Evolutionary conservation across 164 flowering plant genomes (phyloP).

Genomic region (Santalum album): DNA sequence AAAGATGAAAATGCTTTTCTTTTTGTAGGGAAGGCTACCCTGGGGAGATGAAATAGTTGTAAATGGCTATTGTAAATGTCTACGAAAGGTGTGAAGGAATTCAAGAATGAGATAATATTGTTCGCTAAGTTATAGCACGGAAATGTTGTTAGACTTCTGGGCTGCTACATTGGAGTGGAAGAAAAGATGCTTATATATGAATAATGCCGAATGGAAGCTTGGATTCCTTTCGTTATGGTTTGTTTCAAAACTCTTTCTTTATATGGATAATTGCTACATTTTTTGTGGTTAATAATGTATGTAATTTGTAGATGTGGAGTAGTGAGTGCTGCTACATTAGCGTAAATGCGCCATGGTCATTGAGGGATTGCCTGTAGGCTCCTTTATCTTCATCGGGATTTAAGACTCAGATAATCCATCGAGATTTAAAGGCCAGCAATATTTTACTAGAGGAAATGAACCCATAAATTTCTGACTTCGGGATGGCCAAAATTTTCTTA

Average conservation of each 20-base stretch:
- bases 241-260: slow-evolving; percentile 3
- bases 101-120: slow-evolving; percentile 55
- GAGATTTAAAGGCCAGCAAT: slow-evolving; percentile 75
- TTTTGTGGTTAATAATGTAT: too few relatives aligned
- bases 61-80: slow-evolving; percentile 64
- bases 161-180: slow-evolving; percentile 57
- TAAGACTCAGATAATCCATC: slow-evolving; percentile 69
- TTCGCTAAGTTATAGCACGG: slow-evolving; percentile 68
- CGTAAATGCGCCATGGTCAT: slow-evolving; percentile 41
- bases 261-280: too few relatives aligned
- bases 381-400: slow-evolving; percentile 73
- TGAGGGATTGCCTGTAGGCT: slow-evolving; percentile 73
- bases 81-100: slow-evolving; percentile 71
- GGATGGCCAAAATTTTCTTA: slow-evolving; percentile 65
- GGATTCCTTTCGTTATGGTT: slow-evolving; percentile 57
- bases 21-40: slow-evolving; percentile 40
- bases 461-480: slow-evolving; percentile 84
- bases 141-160: slow-evolving; percentile 63
- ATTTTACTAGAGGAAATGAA: slow-evolving; percentile 68
- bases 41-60: slow-evolving; percentile 55
- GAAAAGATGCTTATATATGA: slow-evolving; percentile 69
- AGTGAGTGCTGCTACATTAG: slow-evolving; percentile 45
- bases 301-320: slow-evolving; percentile 27
- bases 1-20: not conserved
- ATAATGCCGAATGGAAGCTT: slow-evolving; percentile 75